Evolutionary conservation across 139 green algal genomes (phyloP), one percentile per base, ranked within the genome.

Genomic region (Chlamydomonas asymmetrica): DNA sequence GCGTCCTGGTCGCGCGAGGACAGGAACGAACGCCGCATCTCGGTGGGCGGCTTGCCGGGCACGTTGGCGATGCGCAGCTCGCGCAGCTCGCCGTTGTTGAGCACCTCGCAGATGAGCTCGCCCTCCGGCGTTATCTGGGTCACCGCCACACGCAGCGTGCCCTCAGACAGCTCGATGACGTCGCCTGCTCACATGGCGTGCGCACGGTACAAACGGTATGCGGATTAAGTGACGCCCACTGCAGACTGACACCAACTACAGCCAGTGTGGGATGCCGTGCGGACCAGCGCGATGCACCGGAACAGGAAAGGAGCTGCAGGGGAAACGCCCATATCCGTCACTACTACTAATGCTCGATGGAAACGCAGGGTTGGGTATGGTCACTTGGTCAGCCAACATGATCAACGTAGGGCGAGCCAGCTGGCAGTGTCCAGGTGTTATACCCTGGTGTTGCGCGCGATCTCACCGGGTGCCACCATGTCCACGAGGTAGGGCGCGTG

Each of bases 151-250:
- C 39, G 75, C 9, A 89, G 68, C 23, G 62, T 78, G 61, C 86
- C 86, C 60, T 91, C 84, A 13, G 82, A 70, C 34, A 89, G 48
- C 49, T 85, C 41, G 43, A 91, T 80, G n/a, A 75, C 25, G 59
- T 87, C 83, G 8, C 84, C 86, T 62, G 79, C 23, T 27, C 56
- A 34, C 56, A 23, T 63, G 20, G 56, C 34, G 20, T 31, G 8
- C 18, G 34, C 8, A 63, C 56, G 20, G 34, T 38, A 63, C 25
- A 8, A 10, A 10, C 31, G 56, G 56, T 27, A 23, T 63, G 56
- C 56, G 56, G 13, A n/a, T 63, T 63, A n/a, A n/a, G n/a, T n/a
- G n/a, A n/a, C n/a, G n/a, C n/a, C n/a, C n/a, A n/a, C n/a, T n/a
- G n/a, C n/a, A n/a, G n/a, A n/a, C n/a, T n/a, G n/a, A n/a, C n/a